Conservation (phyloP, 495 filamentous ascomycete genomes). For the Aspergillus bertholletiae region DNA sequence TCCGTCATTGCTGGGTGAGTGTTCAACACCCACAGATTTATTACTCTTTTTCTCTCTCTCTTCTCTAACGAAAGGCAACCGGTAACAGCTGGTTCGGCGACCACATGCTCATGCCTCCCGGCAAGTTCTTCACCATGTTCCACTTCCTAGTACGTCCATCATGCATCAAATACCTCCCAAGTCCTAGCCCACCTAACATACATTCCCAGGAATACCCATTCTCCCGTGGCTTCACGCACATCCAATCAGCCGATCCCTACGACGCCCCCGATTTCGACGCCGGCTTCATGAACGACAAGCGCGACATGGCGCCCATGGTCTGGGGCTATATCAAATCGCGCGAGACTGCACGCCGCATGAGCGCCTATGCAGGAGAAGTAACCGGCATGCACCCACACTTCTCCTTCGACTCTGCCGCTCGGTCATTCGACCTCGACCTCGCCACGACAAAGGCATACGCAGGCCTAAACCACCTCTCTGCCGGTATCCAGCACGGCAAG, state of each 20-base stretch:
- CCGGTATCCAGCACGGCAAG: conserved; percentile 61
- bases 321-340: conserved; percentile 87
- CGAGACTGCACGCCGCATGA: conserved; percentile 76
- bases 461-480: conserved; percentile 66
- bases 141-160: conserved; percentile 60
- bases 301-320: conserved; percentile 80
- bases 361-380: conserved; percentile 74
- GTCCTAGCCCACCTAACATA: not conserved
- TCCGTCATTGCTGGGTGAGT: conserved; percentile 60
- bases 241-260: conserved; percentile 68
- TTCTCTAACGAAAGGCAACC: no score
- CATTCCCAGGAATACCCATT: conserved; percentile 64
- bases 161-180: not conserved
- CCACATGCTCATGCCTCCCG: conserved; percentile 69
- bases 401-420: conserved; percentile 61
- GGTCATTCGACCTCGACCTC: conserved; percentile 69
- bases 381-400: conserved; percentile 61
- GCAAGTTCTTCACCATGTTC: conserved; percentile 87
- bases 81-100: conserved; percentile 43
- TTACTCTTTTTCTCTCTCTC: not conserved
- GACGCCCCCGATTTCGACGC: conserved; percentile 76
- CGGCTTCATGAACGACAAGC: conserved; percentile 82
- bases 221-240: conserved; percentile 70
- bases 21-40: not conserved
- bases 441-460: conserved; percentile 72